Evolutionary conservation across 1,284 basidiomycete species (phyloP).

Genomic region (Fomitopsis palustris): DNA sequence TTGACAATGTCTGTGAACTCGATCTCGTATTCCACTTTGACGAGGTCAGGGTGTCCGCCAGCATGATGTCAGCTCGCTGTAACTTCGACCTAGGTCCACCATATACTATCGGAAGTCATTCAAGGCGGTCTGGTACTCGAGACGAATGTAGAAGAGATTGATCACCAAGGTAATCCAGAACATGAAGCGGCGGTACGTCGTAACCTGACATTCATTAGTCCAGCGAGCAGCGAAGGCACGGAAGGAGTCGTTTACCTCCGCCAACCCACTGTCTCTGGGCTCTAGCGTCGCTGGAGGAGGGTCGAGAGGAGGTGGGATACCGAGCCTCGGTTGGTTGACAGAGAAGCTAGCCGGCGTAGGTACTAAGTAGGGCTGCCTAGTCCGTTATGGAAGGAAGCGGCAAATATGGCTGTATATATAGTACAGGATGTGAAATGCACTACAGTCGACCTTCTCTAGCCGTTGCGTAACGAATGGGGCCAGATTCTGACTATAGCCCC

Average conservation of each 20-base stretch:
- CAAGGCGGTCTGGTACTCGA: constrained; percentile 98
- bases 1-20: constrained; percentile 98
- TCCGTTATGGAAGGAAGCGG: background rate
- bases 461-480: too few species aligned
- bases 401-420: background rate
- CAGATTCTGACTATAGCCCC: too few species aligned
- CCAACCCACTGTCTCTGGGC: constrained; percentile 68
- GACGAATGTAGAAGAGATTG: constrained; percentile 93
- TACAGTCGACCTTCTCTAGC: too few species aligned
- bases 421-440: background rate
- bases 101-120: constrained; percentile 92
- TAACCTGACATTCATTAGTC: constrained; percentile 37
- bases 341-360: constrained; percentile 64
- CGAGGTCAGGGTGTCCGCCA: constrained; percentile 52
- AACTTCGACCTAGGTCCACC: constrained; percentile 68
- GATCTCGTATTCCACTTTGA: constrained; percentile 99
- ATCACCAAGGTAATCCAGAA: constrained; percentile 57
- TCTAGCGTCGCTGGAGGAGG: constrained; percentile 55
- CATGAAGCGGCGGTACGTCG: background rate
- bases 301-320: constrained; percentile 55
- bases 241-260: constrained; percentile 70
- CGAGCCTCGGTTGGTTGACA: constrained; percentile 78
- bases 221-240: constrained; percentile 64
- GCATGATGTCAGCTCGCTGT: background rate
- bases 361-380: constrained; percentile 34